Evolutionary conservation across 768 basidiomycete genomes (phyloP), one percentile per base, ranked within the genome.

Genomic region (Neoboletus brunneissimus): DNA sequence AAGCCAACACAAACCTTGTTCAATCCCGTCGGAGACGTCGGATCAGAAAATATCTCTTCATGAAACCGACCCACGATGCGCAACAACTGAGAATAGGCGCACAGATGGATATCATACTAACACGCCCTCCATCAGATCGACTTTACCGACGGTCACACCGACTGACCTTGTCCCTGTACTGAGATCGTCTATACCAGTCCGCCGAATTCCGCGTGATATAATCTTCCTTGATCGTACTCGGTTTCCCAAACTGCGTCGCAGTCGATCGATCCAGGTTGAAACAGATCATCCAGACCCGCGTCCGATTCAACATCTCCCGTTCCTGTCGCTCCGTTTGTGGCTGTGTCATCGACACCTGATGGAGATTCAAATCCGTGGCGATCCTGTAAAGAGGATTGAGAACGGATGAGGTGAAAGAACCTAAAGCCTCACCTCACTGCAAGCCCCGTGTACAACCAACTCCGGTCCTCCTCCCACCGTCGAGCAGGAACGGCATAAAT

Each of bases 241-340:
- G 91, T 71, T 94, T 94, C 4, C 93, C 94, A 68, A 93, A 91
- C 68, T 94, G 88, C 3, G 89, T 93, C 2, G 91, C 87, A 3
- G 88, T 87, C 27, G 91, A 94, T 18, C 90, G 83, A 69, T 97
- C 94, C 55, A 95, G 70, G 67, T 91, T 91, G 74, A 88, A 94
- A 68, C 91, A 94, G 49, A 89, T 88, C 78, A 95, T 81, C 93
- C 93, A 97, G 29, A 88, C 85, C n/a, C 94, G 76, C 41, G 84
- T 85, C 55, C 88, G 84, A 68, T 97, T 95, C 64, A 94, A 73
- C 34, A 90, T 80, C 74, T 95, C 93, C 18, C 93, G 79, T 60
- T 89, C 89, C 59, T 89, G 84, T 37, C 79, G 83, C 71, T 93
- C 90, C 23, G 81, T 85, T 53, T 82, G 78, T n/a, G 85, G 81